These are phyloP conservation scores for Tricholoma terreum DNA, from an alignment of 768 basidiomycete genomes.

Conservation along the genomic window DNA sequence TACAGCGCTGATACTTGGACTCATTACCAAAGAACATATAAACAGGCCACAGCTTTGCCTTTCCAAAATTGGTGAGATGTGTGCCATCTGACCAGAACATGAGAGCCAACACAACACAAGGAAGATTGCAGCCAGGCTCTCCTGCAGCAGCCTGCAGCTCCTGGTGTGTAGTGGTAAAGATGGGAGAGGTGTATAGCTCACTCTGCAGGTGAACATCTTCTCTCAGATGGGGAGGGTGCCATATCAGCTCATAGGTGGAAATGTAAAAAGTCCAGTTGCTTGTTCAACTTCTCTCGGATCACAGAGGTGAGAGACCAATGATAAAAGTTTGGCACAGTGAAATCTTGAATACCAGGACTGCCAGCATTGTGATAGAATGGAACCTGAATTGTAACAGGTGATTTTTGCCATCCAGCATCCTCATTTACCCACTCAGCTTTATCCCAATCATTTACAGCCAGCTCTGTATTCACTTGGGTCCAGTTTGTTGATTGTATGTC, in stretches of 20 bases:
- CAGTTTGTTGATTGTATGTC: constrained; percentile 11
- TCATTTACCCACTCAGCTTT: background rate
- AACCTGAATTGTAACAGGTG: constrained; percentile 2
- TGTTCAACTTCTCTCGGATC: constrained; percentile 11
- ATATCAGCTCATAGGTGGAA: constrained; percentile 20
- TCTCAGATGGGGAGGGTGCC: constrained; percentile 1
- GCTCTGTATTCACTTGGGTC: constrained; percentile 6
- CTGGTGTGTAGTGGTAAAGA: constrained; percentile 8
- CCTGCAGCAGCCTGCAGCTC: background rate
- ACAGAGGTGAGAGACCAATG: constrained; percentile 15
- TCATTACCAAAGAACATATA: constrained; percentile 33
- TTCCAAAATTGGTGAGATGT: constrained; percentile 25
- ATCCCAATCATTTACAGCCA: constrained; percentile 1
- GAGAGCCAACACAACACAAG: constrained; percentile 14
- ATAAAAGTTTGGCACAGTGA: constrained; percentile 9
- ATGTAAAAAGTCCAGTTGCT: background rate
- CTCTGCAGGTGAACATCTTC: constrained; percentile 7
- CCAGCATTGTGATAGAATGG: constrained; percentile 6
- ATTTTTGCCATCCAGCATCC: constrained; percentile 17
- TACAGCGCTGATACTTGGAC: constrained; percentile 30
- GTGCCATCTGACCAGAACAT: constrained; percentile 31
- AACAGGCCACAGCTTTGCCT: constrained; percentile 30
- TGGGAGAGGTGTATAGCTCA: constrained; percentile 18
- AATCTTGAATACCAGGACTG: constrained; percentile 1
- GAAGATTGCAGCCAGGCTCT: constrained; percentile 14